These are phyloP conservation scores for Austroboletus eburneus DNA, from an alignment of 768 basidiomycete species.

Conservation along the genomic window DNA sequence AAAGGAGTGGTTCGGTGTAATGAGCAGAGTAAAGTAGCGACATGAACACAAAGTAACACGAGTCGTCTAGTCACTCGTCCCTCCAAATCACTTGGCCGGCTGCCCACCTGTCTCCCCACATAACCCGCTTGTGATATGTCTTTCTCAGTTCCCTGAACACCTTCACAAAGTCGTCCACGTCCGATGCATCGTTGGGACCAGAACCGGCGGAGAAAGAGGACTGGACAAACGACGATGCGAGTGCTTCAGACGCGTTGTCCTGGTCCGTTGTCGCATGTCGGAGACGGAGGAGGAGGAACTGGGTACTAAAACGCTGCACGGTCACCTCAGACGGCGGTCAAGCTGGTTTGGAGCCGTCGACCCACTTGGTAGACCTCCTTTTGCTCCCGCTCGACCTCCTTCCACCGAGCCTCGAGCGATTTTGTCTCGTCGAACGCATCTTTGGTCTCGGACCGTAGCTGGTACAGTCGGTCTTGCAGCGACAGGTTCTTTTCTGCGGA, in stretches of 20 bases:
- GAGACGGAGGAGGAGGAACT: slow-evolving; percentile 85
- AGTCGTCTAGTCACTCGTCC: slow-evolving; percentile 40
- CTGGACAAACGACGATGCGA: slow-evolving; percentile 81
- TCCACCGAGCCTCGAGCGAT: slow-evolving; percentile 75
- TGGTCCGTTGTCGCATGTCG: slow-evolving; percentile 86
- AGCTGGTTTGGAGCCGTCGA: slow-evolving; percentile 3
- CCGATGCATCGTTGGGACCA: slow-evolving; percentile 30
- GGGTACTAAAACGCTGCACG: slow-evolving; percentile 76
- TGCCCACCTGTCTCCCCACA: slow-evolving; percentile 88
- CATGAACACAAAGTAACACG: slow-evolving; percentile 10
- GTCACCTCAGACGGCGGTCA: slow-evolving; percentile 7
- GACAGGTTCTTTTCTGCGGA: slow-evolving; percentile 67
- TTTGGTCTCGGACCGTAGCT: slow-evolving; percentile 76
- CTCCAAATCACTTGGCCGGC: slow-evolving; percentile 83
- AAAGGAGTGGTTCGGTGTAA: slow-evolving; percentile 24
- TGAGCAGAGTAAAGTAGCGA: slow-evolving; percentile 22
- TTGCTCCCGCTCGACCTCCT: slow-evolving; percentile 85
- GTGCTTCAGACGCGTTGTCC: slow-evolving; percentile 82
- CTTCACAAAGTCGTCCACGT: slow-evolving; percentile 82
- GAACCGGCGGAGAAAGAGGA: slow-evolving; percentile 39
- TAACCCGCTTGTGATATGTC: slow-evolving; percentile 87
- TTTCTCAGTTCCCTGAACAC: slow-evolving; percentile 86
- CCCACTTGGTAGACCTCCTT: slow-evolving; percentile 81
- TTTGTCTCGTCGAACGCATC: slow-evolving; percentile 87
- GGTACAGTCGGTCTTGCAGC: slow-evolving; percentile 71